A percentile compares a stretch with the other conserved stretches of the same genome.
Conservation (phyloP, 2,329 filamentous ascomycete genomes). For the Torrubiella hemipterigena region DNA sequence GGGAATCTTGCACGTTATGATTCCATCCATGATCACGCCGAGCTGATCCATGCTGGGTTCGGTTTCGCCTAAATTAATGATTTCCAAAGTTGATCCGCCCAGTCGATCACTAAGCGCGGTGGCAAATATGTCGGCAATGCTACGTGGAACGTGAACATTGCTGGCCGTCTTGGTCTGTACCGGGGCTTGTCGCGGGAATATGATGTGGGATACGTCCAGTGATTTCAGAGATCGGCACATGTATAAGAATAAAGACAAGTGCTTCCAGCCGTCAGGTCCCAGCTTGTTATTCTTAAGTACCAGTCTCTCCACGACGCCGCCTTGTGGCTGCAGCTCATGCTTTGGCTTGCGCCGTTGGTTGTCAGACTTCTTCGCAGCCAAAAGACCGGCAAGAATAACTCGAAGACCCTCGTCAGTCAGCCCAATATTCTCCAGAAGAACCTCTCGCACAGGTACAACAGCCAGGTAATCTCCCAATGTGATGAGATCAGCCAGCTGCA, state of each 20-base stretch:
- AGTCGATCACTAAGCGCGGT: constrained; percentile 67
- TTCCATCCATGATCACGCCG: constrained; percentile 65
- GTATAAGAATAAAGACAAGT: constrained; percentile 81
- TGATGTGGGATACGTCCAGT: constrained; percentile 76
- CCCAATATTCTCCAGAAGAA: constrained; percentile 78
- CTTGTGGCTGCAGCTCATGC: constrained; percentile 32
- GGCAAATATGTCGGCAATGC: constrained; percentile 50
- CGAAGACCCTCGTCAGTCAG: constrained; percentile 78
- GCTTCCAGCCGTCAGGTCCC: constrained; percentile 77
- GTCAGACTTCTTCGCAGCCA: constrained; percentile 63
- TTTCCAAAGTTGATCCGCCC: constrained; percentile 63
- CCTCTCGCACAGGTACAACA: constrained; percentile 77
- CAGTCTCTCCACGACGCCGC: constrained; percentile 74
- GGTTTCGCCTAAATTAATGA: constrained; percentile 75
- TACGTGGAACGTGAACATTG: constrained; percentile 19
- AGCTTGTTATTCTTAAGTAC: constrained; percentile 90
- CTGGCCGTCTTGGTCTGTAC: constrained; percentile 16
- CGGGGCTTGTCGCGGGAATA: constrained; percentile 47
- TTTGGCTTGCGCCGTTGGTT: constrained; percentile 36
- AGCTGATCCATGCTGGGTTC: constrained; percentile 60
- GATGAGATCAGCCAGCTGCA: constrained; percentile 72
- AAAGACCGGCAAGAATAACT: constrained; percentile 72
- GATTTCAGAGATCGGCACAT: constrained; percentile 78
- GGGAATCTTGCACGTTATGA: constrained; percentile 65
- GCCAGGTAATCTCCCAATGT: constrained; percentile 91